Base-by-base conservation (phyloP, 495 filamentous ascomycete species). In the Podospora pseudopauciseta region DNA sequence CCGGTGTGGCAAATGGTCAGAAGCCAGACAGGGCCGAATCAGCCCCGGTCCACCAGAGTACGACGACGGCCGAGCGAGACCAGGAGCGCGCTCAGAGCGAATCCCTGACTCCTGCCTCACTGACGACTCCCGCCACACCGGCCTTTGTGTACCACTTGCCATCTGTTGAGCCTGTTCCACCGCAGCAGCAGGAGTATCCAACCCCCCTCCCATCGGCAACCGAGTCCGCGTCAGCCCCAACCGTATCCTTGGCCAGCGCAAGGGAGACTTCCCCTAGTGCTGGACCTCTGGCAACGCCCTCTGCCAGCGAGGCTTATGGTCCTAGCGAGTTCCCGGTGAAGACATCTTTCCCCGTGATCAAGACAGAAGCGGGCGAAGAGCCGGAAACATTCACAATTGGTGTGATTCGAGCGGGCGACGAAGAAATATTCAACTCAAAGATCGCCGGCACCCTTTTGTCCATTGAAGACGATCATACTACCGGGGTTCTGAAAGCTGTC, bases 241-340 rank as follows among this genome's bases (percentile, higher is more conserved):
- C 59, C 23, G 27, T 57, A 49, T 19, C 61, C 23, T 28, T 64
- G 0, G 60, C 65, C 15, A 60, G 49, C 32, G 44, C 39, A 0
- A 4, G 20, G 1, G 16, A 53, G 2, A 11, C 28, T 11, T 32
- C 54, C 4, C 44, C 62, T 16, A 19, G 44, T 13, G 6, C 55
- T 59, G 71, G 56, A n/a, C 70, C 70, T 5, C 65, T 72, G 15
- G 63, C 56, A 2, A 75, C 67, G 2, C 73, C 73, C 9, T 63
- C 59, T 18, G 9, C 67, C 16, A 74, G 73, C 62, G 59, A 34
- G 3, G 23, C 19, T 27, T 67, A 68, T 68, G 64, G 67, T 13
- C 63, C 68, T 1, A 58, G 66, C 16, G 68, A 68, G 13, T 72
- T 70, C 3, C 73, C 73, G 1, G 44, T 19, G 26, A 39, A 56